Conservation (phyloP, 2,329 filamentous ascomycete species). For the Raffaelea ambrosiae region DNA sequence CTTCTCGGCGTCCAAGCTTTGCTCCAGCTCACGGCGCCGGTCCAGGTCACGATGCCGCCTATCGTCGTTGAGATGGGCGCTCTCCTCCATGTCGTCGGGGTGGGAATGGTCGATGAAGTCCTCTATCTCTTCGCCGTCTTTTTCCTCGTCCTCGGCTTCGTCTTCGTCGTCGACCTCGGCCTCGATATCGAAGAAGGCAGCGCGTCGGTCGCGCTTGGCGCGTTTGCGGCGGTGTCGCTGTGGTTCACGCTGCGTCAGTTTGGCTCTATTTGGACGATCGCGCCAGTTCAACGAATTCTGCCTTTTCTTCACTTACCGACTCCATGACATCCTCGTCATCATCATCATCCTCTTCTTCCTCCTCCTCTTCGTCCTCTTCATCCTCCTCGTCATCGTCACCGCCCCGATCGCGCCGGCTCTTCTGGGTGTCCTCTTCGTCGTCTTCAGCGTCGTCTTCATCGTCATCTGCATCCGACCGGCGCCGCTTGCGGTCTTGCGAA, state of each 20-base stretch:
- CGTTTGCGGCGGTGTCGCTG: slow-evolving; percentile 71
- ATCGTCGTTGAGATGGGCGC: slow-evolving; percentile 76
- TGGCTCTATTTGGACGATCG: no score
- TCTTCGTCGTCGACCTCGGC: slow-evolving; percentile 97
- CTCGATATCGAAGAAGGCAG: slow-evolving; percentile 93
- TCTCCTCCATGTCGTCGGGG: slow-evolving; percentile 78
- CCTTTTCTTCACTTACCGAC: slow-evolving; percentile 21
- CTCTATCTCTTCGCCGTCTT: slow-evolving; percentile 74
- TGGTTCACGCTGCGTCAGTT: not conserved
- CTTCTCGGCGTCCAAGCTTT: slow-evolving; percentile 87
- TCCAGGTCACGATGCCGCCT: slow-evolving; percentile 90
- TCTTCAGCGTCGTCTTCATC: slow-evolving; percentile 10
- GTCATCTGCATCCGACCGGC: slow-evolving; percentile 22
- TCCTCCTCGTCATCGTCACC: slow-evolving; percentile 23
- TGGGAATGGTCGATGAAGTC: slow-evolving; percentile 85
- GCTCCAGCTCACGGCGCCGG: slow-evolving; percentile 77
- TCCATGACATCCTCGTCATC: slow-evolving; percentile 36
- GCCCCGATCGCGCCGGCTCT: slow-evolving; percentile 16
- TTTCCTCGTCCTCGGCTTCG: slow-evolving; percentile 79
- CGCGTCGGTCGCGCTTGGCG: slow-evolving; percentile 59
- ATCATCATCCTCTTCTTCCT: slow-evolving; percentile 31
- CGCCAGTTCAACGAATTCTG: not conserved
- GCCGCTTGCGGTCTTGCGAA: slow-evolving; percentile 11
- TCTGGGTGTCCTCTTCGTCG: slow-evolving; percentile 1
- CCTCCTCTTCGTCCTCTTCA: slow-evolving; percentile 27